A percentile compares a stretch with the other conserved stretches of the same genome.
Evolutionary conservation across 164 flowering plant species (phyloP).

Genomic region (Liriodendron chinense): DNA sequence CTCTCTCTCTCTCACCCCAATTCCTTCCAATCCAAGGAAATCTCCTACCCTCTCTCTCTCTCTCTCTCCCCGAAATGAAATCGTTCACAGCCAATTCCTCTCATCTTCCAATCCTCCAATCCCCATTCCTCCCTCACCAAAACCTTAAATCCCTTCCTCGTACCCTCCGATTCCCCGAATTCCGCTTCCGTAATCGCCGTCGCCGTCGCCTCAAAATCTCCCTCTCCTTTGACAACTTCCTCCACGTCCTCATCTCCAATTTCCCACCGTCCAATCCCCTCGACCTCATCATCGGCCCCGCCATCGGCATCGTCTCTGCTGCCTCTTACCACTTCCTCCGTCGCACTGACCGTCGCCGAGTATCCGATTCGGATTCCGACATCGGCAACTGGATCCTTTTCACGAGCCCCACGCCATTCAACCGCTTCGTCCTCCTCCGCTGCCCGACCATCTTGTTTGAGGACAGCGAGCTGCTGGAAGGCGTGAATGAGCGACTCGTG

Average conservation of each 20-base stretch:
- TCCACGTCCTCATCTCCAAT: constrained; percentile 31
- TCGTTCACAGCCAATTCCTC: neutral
- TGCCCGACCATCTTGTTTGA: constrained; percentile 71
- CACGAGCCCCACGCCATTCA: constrained; percentile 84
- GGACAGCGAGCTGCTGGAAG: constrained; percentile 41
- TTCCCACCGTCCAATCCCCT: constrained; percentile 36
- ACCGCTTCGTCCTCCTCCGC: constrained; percentile 76
- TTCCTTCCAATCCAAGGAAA: neutral
- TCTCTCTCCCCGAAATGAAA: neutral
- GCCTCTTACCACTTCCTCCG: constrained; percentile 34
- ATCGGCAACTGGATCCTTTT: constrained; percentile 75
- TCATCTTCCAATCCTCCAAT: neutral
- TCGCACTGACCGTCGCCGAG: neutral
- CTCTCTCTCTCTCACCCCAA: neutral
- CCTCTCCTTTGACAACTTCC: constrained; percentile 15
- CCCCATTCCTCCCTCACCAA: neutral
- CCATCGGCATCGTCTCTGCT: constrained; percentile 55
- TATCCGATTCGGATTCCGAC: constrained; percentile 8
- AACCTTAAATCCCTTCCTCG: neutral
- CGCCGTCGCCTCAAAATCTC: constrained; percentile 6
- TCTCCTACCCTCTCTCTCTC: neutral
- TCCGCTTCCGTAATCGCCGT: constrained; percentile 2
- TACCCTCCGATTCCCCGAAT: neutral
- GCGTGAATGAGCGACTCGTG: constrained; percentile 55
- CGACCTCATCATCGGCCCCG: constrained; percentile 47